Evolutionary conservation across 2,329 filamentous ascomycete genomes (phyloP), one percentile per base, ranked within the genome.

Genomic region (Fusarium tuaranense): DNA sequence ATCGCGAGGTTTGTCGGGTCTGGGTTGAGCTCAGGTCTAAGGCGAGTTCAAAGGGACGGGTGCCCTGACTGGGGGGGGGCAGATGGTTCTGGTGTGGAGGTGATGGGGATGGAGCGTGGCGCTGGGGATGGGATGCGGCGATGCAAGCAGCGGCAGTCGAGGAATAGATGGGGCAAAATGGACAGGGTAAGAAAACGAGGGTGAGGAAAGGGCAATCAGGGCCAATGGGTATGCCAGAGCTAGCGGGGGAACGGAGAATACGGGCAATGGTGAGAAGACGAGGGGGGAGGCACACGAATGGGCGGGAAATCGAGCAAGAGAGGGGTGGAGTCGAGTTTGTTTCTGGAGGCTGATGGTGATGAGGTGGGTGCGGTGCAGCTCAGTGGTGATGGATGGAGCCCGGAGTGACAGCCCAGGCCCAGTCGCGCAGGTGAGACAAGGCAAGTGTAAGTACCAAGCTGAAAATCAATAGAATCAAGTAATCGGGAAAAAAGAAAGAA

Each of bases 1-100:
- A 70, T 76, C 71, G 73, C 73, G 60, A 71, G 51, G 70, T 65
- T 75, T 73, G 48, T 55, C 48, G 48, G 48, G 48, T 32, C 48
- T 55, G 27, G 27, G 27, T 32, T 55, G 48, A 55, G 48, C 48
- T 38, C 69, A 67, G 67, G 65, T 75, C 59, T 59, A 67, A 57
- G 70, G 65, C 73, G 70, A 75, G 63, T 25, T 57, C 67, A 65
- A 55, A 67, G 68, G 32, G 27, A 60, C 67, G 73, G 73, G 68
- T 64, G 73, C 71, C 73, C 73, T 74, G 73, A 59, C 70, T 73
- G 63, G 73, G 73, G 64, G 64, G 64, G 67, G 73, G 70, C 67
- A 69, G 71, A 76, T 68, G 70, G 73, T 69, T 76, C 73, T 74
- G 73, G 70, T 74, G 73, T 76, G 73, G 73, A 75, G 73, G 73